Evolutionary conservation across 164 flowering plant species (phyloP), one percentile per base, ranked within the genome.

Genomic region (Chimonanthus salicifolius): DNA sequence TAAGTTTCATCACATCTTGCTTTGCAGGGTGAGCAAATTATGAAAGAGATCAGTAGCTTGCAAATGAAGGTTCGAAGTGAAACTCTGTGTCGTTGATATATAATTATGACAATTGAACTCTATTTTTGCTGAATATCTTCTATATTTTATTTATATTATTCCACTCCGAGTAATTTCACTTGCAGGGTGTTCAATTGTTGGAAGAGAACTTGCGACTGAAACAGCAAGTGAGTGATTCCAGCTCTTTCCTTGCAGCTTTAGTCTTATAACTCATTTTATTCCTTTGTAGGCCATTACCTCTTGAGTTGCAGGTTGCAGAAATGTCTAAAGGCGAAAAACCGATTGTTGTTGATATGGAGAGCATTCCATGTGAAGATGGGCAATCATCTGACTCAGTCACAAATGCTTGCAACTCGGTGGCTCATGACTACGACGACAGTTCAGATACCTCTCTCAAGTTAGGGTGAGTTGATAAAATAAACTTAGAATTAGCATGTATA

Each of bases 181-280:
- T 80, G 75, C 89, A 94, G 98, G 91, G 92, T 71, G 67, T 65
- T 58, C 82, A 75, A 45, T 74, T 94, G 79, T 74, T 84, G 87
- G 90, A 87, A 79, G 98, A 94, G 82, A 92, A 94, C 73, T 82
- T 83, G 70, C 79, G 86, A 48, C 68, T 94, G 54, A 85, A 67
- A 71, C 88, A 82, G 51, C 90, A 82, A 73, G 97, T 87, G 80
- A 74, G 83, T 60, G 18, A 54, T 54, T 10, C 21, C 8, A 50
- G 11, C 47, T 21, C 16, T 7, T 48, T 11, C 6, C 11, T 68
- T 58, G 58, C 11, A n/a, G 60, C 11, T 13, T 4, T n/a, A 9
- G 5, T 6, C 43, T 50, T 48, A 3, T 48, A 33, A 33, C 47
- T 49, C 18, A 20, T 2, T 69, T 69, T 43, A 16, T 45, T 49